Base-by-base conservation (phyloP, 176 grass and related monocot genomes). In the Avena insularis region DNA sequence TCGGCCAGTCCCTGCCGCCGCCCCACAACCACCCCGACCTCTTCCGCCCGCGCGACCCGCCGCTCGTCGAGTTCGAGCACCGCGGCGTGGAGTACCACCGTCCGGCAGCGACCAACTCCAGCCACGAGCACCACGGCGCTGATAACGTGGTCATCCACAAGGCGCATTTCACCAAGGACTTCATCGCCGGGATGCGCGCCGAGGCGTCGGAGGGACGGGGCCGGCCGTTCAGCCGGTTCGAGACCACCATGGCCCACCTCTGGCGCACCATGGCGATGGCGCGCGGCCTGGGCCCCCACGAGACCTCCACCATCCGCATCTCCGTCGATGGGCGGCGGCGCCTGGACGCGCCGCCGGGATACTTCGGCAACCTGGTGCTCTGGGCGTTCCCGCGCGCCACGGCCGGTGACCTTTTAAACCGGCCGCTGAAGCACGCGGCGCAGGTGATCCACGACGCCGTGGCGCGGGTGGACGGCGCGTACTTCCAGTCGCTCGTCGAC, bases 401-500 rank as follows among this genome's bases (percentile, higher is more conserved):
- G 23, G 87, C 77, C 6, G 81, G 54, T 0, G 91, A 93, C n/a
- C 87, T 96, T 5, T 23, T 88, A 8, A 31, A 12, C 33, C 47
- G 49, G 17, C 94, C 89, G 31, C 80, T 97, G 4, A 64, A 25
- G 71, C 82, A 92, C 68, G 92, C 92, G 0, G 92, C 90, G 43
- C 84, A 90, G 83, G 46, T 12, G n/a, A 93, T 97, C 79, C 85
- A 85, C 69, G 87, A 89, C 29, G 87, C 83, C 7, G 83, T 97
- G 29, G 88, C 74, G 6, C 64, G 79, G 0, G 46, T 90, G 20
- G 83, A 93, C 54, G 79, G 89, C 62, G 47, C 38, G 2, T 96
- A 96, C 79, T 96, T 96, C 84, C 82, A 80, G 61, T 97, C 92
- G 9, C 85, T 94, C 62, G 54, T 97, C 0, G 94, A 97, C 85